These are phyloP conservation scores for Nicotiana rustica DNA, from an alignment of 305 asterid genomes.

Conservation along the genomic window DNA sequence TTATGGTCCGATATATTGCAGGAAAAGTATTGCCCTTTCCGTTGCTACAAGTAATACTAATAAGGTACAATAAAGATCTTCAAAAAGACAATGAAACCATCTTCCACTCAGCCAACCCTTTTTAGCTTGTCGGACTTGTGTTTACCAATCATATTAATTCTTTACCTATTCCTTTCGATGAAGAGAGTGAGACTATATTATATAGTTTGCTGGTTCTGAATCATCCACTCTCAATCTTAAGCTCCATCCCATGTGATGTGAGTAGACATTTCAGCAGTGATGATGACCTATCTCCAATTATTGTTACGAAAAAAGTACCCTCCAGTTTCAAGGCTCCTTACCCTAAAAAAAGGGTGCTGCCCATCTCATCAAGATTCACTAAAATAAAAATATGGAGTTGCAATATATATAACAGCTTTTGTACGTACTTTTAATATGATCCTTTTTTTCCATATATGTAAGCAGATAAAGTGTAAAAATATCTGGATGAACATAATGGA, in stretches of 20 bases:
- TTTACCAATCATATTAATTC: conserved; percentile 4
- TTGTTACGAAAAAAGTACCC: neutral
- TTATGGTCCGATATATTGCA: neutral
- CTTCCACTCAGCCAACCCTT: conserved; percentile 17
- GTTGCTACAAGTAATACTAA: neutral
- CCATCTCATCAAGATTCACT: neutral
- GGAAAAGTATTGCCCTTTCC: neutral
- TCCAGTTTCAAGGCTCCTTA: neutral
- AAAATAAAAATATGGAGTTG: neutral
- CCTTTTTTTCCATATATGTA: too few relatives aligned
- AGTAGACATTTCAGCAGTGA: neutral
- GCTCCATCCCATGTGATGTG: conserved; percentile 25
- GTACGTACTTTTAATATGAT: neutral
- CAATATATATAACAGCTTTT: neutral
- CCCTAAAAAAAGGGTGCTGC: neutral
- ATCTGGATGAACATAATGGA: neutral
- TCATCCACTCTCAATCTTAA: conserved; percentile 3
- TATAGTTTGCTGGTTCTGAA: neutral
- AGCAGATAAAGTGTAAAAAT: neutral
- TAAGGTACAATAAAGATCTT: conserved; percentile 21
- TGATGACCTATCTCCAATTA: neutral
- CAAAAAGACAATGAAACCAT: conserved; percentile 29
- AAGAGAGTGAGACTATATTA: too few relatives aligned
- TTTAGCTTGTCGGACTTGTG: neutral
- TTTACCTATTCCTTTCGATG: neutral